phyloP scores from a whole-genome alignment of 768 basidiomycete species.

The Hygrocybe coccinea region DNA sequence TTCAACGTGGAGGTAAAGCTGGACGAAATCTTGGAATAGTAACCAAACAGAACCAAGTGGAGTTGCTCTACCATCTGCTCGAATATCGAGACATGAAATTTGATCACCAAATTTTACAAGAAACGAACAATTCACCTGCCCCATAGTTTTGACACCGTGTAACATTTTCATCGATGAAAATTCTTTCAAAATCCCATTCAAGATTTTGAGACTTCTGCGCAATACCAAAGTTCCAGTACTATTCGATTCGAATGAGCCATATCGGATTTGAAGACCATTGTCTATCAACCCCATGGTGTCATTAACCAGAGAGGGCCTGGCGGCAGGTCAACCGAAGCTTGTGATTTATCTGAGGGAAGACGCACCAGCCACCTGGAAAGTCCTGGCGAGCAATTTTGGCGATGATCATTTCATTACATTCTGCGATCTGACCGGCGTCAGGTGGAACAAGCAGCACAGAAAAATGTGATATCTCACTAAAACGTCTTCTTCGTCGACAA shows the following conservation, averaged over 20 bases:
- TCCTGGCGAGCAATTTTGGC: conserved; percentile 76
- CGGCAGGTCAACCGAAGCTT: neutral
- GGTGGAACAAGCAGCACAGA: conserved; percentile 8
- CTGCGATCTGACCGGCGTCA: conserved; percentile 53
- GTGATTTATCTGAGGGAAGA: conserved; percentile 1
- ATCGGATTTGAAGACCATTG: conserved; percentile 46
- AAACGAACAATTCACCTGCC: conserved; percentile 39
- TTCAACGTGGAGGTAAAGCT: conserved; percentile 30
- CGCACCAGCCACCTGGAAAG: conserved; percentile 68
- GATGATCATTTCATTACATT: conserved; percentile 70
- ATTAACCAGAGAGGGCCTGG: conserved; percentile 57
- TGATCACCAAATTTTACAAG: neutral
- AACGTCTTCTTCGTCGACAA: conserved; percentile 76
- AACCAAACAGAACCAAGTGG: conserved; percentile 49
- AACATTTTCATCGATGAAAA: conserved; percentile 67
- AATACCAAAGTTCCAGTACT: conserved; percentile 45
- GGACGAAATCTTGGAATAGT: conserved; percentile 55
- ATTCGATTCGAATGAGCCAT: conserved; percentile 38
- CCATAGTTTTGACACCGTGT: conserved; percentile 62
- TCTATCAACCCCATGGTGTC: conserved; percentile 55
- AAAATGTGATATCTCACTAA: conserved; percentile 43
- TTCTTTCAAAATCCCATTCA: conserved; percentile 68
- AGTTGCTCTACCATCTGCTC: conserved; percentile 51
- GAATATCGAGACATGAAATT: neutral
- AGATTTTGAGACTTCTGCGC: conserved; percentile 55